These are phyloP conservation scores for Camelina hispida DNA, from an alignment of 345 rosid genomes.

Conservation along the genomic window DNA sequence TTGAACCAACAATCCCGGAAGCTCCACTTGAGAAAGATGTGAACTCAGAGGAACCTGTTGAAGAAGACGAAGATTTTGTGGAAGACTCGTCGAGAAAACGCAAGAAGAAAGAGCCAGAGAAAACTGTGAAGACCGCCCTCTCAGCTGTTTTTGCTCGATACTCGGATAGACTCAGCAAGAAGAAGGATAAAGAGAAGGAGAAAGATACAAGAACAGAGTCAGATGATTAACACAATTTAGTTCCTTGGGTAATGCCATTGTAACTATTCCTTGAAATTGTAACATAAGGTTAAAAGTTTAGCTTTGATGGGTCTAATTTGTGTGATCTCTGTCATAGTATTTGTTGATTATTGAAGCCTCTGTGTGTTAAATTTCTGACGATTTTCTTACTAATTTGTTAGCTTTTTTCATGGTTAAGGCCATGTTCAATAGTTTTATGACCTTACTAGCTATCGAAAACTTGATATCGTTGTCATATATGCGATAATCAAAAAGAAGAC, in stretches of 20 bases:
- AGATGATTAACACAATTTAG: conserved; percentile 12
- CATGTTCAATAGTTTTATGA: background rate
- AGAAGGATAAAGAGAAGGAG: conserved; percentile 27
- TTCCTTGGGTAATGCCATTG: background rate
- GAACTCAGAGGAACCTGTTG: conserved; percentile 48
- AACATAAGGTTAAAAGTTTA: background rate
- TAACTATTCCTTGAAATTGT: conserved; percentile 12
- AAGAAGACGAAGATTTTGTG: conserved; percentile 47
- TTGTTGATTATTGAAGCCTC: background rate
- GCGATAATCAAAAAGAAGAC: background rate
- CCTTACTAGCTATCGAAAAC: too few relatives aligned
- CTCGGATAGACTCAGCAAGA: conserved; percentile 53
- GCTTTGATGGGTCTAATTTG: background rate
- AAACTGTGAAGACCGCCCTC: conserved; percentile 70
- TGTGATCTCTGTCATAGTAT: background rate
- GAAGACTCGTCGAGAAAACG: conserved; percentile 54
- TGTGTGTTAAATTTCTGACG: background rate
- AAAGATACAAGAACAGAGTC: conserved; percentile 14
- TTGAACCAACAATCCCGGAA: conserved; percentile 53
- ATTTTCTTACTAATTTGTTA: background rate
- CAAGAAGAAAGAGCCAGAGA: conserved; percentile 64
- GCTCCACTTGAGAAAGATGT: conserved; percentile 49
- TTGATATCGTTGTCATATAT: too few relatives aligned
- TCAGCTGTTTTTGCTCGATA: conserved; percentile 77
- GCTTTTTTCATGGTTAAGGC: background rate